phyloP scores from a whole-genome alignment of 2,329 filamentous ascomycete species.

The Beauveria scarabaeidicola region DNA sequence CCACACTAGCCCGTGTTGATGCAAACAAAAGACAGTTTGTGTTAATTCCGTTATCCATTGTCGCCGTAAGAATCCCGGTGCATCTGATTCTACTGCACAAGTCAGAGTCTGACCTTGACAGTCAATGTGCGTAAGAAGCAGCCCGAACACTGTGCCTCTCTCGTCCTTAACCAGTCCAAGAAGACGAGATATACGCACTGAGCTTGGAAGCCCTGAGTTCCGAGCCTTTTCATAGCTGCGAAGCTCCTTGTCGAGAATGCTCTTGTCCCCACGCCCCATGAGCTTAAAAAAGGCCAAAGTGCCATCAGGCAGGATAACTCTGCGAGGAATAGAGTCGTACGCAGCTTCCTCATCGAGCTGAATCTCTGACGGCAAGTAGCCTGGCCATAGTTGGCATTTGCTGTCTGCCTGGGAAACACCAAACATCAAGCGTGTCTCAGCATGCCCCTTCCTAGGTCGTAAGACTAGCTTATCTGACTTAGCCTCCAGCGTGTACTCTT shows the following conservation, averaged over 20 bases:
- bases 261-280: not conserved
- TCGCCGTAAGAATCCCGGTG: not conserved
- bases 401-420: not conserved
- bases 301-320: not conserved
- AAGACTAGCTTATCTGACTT: not conserved
- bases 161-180: not conserved
- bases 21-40: not conserved
- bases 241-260: not conserved
- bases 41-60: not conserved
- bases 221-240: not conserved
- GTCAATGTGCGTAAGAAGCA: not conserved
- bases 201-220: not conserved
- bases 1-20: slow-evolving; percentile 12
- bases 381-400: not conserved
- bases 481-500: not conserved
- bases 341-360: not conserved
- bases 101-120: not conserved
- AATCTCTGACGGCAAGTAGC: not conserved
- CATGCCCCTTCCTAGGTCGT: not conserved
- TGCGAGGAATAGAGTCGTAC: not conserved
- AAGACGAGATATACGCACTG: not conserved
- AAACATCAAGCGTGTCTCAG: not conserved
- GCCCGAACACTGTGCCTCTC: not conserved
- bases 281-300: not conserved
- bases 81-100: not conserved